These are phyloP conservation scores for Hapsidospora chrysogenum DNA, from an alignment of 495 filamentous ascomycete species.

Conservation along the genomic window DNA sequence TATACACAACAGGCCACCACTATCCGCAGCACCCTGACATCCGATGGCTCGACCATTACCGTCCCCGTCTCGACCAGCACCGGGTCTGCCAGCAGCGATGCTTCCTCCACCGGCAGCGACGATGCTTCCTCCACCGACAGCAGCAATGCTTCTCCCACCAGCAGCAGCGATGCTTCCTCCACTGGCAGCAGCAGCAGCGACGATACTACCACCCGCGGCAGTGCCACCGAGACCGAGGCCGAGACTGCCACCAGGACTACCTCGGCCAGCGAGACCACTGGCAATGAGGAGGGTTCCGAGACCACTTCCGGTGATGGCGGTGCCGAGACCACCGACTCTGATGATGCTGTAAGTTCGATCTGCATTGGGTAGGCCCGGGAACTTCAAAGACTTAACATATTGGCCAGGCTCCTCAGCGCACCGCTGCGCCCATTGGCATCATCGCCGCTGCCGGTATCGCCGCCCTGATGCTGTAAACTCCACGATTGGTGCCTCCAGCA, in stretches of 20 bases:
- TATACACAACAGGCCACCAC: too few species aligned
- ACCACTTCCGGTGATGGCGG: neutral
- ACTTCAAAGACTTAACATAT: too few species aligned
- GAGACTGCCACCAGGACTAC: neutral
- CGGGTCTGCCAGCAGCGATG: neutral
- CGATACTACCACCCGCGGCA: neutral
- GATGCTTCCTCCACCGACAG: neutral
- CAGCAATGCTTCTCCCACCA: neutral
- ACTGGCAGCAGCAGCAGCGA: neutral
- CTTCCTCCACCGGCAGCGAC: neutral
- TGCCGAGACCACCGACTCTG: neutral
- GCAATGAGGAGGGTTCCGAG: too few species aligned
- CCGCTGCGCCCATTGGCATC: constrained; percentile 15
- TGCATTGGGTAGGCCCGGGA: too few species aligned
- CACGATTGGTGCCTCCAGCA: too few species aligned
- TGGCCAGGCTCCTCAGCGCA: constrained; percentile 11
- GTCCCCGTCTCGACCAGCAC: constrained; percentile 11
- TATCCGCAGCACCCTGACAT: constrained; percentile 6
- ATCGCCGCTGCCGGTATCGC: constrained; percentile 19
- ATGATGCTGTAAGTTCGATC: constrained; percentile 1
- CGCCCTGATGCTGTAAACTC: constrained; percentile 13
- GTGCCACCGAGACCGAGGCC: neutral
- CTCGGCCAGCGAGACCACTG: neutral
- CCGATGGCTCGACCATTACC: constrained; percentile 11
- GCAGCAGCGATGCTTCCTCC: neutral